These are phyloP conservation scores for Saccharomycopsis sp. DNA, from an alignment of 805 yeast species.

Conservation along the genomic window DNA sequence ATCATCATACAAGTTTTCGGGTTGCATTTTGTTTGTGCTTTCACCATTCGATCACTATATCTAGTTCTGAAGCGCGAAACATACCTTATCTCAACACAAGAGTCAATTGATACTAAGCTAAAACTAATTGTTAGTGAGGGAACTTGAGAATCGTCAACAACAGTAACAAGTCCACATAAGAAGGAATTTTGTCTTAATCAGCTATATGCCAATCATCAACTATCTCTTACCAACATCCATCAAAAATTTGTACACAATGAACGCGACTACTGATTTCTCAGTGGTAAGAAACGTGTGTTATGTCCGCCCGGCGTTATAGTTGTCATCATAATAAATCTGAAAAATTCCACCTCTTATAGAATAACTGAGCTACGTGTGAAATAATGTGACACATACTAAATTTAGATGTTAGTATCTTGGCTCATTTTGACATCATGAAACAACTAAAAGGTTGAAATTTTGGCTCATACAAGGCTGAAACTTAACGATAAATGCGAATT, in stretches of 20 bases:
- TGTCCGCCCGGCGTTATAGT: conserved; percentile 3
- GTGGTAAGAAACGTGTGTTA: not conserved
- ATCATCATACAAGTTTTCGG: not conserved
- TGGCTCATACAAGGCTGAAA: conserved; percentile 3
- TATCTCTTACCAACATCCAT: conserved; percentile 2
- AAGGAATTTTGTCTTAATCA: not conserved
- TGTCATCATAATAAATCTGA: not conserved
- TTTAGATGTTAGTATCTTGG: not conserved
- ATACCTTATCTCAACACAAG: not conserved
- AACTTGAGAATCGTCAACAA: not conserved
- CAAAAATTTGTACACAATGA: conserved; percentile 3
- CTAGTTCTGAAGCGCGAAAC: not conserved
- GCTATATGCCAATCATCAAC: conserved; percentile 1
- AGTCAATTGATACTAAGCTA: too few relatives aligned
- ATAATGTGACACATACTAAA: not conserved
- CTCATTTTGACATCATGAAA: too few relatives aligned
- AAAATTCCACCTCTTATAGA: not conserved
- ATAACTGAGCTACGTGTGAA: not conserved
- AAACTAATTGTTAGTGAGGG: too few relatives aligned
- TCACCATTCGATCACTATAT: too few relatives aligned
- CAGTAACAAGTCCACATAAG: not conserved
- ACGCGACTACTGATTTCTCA: not conserved
- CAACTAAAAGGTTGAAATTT: too few relatives aligned
- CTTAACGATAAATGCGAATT: conserved; percentile 3
- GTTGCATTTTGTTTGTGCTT: not conserved